A percentile compares a stretch with the other conserved stretches of the same genome.
phyloP scores from a whole-genome alignment of 495 filamentous ascomycete species.

The Chlorociboria aeruginascens region DNA sequence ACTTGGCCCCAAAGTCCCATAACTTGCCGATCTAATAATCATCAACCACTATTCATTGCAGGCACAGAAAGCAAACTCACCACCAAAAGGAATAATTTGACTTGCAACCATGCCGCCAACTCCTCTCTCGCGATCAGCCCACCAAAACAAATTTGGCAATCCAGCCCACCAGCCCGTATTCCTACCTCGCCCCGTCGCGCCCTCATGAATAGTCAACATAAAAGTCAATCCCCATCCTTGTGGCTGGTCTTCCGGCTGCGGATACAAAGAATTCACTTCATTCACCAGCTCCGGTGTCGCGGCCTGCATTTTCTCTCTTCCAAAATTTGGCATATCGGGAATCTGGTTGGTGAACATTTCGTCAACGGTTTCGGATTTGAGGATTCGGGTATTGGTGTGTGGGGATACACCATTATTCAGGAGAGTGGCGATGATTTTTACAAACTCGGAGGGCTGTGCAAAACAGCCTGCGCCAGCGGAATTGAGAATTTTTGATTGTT shows the following conservation, averaged over 20 bases:
- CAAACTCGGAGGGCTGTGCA: conserved; percentile 40
- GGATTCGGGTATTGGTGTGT: conserved; percentile 31
- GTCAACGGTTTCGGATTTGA: conserved; percentile 37
- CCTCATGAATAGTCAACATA: conserved; percentile 31
- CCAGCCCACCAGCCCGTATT: conserved; percentile 46
- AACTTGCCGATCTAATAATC: conserved; percentile 23
- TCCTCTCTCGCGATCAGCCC: conserved; percentile 44
- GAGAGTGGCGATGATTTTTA: conserved; percentile 33
- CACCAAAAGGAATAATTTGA: conserved; percentile 47
- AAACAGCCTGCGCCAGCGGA: conserved; percentile 45
- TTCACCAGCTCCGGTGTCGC: conserved; percentile 42
- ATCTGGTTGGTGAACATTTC: conserved; percentile 53
- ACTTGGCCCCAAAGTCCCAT: conserved; percentile 27
- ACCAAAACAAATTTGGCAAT: conserved; percentile 49
- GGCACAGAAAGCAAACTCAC: not conserved
- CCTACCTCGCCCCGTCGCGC: conserved; percentile 35
- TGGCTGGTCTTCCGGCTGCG: conserved; percentile 32
- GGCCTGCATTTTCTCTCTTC: conserved; percentile 28
- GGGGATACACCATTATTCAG: conserved; percentile 40
- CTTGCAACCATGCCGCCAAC: conserved; percentile 43
- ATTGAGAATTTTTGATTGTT: conserved; percentile 29
- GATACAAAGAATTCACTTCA: conserved; percentile 34
- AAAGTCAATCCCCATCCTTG: conserved; percentile 52
- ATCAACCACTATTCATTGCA: not conserved
- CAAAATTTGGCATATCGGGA: conserved; percentile 37